Evolutionary conservation across 2,329 filamentous ascomycete species (phyloP).

Genomic region (Pezicula neosporulosa): DNA sequence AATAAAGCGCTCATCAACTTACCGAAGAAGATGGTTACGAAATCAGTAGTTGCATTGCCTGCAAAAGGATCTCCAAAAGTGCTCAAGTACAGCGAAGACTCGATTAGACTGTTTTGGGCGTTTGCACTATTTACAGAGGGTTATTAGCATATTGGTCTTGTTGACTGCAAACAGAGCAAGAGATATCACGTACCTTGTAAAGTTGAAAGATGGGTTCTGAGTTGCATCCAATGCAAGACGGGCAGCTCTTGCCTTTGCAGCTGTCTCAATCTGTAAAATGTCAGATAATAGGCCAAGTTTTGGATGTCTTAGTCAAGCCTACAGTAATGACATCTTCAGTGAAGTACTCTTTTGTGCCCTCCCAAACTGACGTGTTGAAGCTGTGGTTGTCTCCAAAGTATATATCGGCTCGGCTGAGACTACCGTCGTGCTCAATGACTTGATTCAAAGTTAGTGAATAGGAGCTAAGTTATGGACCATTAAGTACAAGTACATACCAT

Average conservation of each 20-base stretch:
- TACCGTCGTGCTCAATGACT: constrained; percentile 11
- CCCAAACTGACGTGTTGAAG: constrained; percentile 9
- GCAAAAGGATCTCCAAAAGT: background rate
- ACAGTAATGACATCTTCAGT: background rate
- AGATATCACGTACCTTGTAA: background rate
- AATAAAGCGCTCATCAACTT: too few species aligned
- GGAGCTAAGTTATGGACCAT: too few species aligned
- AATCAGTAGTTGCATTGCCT: background rate
- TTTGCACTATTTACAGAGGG: background rate
- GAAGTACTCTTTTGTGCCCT: background rate
- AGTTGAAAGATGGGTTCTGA: background rate
- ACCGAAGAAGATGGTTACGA: background rate
- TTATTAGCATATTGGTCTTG: background rate
- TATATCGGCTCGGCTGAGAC: constrained; percentile 5
- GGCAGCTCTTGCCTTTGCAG: background rate
- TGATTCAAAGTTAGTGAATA: background rate
- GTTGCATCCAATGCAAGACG: background rate
- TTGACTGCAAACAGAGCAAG: background rate
- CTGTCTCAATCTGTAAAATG: background rate
- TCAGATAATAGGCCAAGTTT: background rate
- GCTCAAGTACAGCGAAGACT: background rate
- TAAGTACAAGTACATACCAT: constrained; percentile 4
- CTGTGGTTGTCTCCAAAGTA: constrained; percentile 10
- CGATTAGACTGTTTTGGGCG: background rate
- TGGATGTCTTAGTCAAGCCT: background rate